A percentile compares a stretch with the other conserved stretches of the same genome.
These are phyloP conservation scores for Candolleomyces aberdarensis DNA, from an alignment of 768 basidiomycete species.

Conservation along the genomic window DNA sequence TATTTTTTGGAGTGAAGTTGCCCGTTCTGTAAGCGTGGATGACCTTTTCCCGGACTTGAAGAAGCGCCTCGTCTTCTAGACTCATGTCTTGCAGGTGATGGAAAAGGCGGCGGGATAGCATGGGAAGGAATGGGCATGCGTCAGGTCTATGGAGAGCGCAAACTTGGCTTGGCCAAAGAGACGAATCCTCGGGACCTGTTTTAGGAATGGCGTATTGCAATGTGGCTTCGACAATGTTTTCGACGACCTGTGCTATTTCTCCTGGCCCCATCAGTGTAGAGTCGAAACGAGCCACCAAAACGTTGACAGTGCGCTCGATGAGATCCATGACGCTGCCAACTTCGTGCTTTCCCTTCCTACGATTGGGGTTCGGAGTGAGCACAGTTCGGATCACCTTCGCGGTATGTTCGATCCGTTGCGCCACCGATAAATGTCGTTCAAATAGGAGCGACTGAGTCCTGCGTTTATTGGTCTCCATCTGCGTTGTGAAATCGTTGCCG, in stretches of 20 bases:
- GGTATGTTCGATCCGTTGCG: conserved; percentile 66
- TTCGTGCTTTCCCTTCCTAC: conserved; percentile 49
- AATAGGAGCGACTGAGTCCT: conserved; percentile 66
- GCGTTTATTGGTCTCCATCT: conserved; percentile 42
- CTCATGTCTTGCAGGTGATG: conserved; percentile 27
- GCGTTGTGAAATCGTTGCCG: conserved; percentile 76
- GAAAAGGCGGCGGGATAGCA: conserved; percentile 47
- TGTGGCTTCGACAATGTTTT: conserved; percentile 69
- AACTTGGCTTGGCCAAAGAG: conserved; percentile 50
- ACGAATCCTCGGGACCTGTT: conserved; percentile 36
- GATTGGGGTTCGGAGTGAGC: conserved; percentile 45
- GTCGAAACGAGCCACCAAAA: conserved; percentile 48
- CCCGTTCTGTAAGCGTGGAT: conserved; percentile 63
- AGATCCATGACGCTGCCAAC: conserved; percentile 75
- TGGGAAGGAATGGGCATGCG: conserved; percentile 50
- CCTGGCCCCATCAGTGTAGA: conserved; percentile 46
- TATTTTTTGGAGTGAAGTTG: conserved; percentile 48
- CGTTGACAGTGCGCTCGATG: conserved; percentile 63
- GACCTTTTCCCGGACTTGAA: conserved; percentile 48
- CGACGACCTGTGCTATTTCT: conserved; percentile 64
- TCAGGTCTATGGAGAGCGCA: conserved; percentile 63
- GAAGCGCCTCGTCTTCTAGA: conserved; percentile 27
- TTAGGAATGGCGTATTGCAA: conserved; percentile 76
- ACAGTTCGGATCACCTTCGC: conserved; percentile 56
- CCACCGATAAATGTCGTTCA: conserved; percentile 49